Evolutionary conservation across 768 basidiomycete genomes (phyloP).

Genomic region (Megacollybia marginata): DNA sequence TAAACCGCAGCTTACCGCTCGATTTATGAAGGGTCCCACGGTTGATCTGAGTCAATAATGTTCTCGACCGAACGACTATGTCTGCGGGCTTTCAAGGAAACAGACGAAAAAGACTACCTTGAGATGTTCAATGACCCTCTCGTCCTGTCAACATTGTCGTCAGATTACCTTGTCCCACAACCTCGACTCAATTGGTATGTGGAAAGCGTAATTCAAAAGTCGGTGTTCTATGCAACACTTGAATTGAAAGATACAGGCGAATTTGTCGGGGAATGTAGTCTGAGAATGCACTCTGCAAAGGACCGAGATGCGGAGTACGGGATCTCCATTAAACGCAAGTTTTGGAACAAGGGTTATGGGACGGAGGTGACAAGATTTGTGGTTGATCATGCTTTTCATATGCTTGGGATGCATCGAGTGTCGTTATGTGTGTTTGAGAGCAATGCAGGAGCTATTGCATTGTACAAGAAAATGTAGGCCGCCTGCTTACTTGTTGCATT

Average conservation of each 20-base stretch:
- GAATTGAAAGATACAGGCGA: conserved; percentile 10
- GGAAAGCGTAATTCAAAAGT: conserved; percentile 4
- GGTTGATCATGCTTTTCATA: conserved; percentile 15
- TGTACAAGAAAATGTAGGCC: conserved; percentile 25
- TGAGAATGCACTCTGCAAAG: conserved; percentile 11
- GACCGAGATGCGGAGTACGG: conserved; percentile 19
- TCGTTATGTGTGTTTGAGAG: conserved; percentile 15
- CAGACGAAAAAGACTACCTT: conserved; percentile 12
- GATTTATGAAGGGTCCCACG: too few species aligned
- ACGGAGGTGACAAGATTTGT: conserved; percentile 10
- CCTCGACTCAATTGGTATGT: conserved; percentile 9
- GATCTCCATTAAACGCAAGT: conserved; percentile 14
- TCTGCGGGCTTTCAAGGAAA: conserved; percentile 13
- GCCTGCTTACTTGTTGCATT: not conserved
- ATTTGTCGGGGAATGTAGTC: conserved; percentile 14
- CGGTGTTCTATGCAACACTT: conserved; percentile 13
- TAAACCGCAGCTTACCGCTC: too few species aligned
- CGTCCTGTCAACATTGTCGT: conserved; percentile 10
- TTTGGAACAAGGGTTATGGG: conserved; percentile 18
- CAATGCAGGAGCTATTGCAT: conserved; percentile 11
- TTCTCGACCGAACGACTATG: conserved; percentile 17
- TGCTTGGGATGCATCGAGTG: conserved; percentile 21
- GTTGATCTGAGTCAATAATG: too few species aligned
- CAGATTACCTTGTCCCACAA: conserved; percentile 15
- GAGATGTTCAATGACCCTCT: conserved; percentile 14